phyloP scores from a whole-genome alignment of 345 rosid species.

The Turnera subulata region DNA sequence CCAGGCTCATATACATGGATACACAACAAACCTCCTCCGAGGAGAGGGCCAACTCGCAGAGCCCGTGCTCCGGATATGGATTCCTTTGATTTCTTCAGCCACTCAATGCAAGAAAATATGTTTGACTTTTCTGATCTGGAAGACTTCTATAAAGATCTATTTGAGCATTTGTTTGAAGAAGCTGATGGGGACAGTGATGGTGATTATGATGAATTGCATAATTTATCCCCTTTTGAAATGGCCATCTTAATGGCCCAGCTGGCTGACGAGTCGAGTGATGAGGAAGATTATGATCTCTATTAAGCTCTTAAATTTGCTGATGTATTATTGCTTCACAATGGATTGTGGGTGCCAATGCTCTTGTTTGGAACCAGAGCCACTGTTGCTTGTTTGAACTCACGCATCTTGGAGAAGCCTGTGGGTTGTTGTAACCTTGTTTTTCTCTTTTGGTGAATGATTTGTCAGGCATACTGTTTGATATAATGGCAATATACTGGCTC shows the following conservation, averaged over 20 bases:
- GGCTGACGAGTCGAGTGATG: conserved; percentile 43
- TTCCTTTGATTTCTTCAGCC: conserved; percentile 39
- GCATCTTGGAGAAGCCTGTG: neutral
- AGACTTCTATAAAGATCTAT: conserved; percentile 34
- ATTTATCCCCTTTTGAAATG: conserved; percentile 43
- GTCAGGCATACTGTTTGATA: no score
- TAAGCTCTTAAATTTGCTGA: conserved; percentile 1
- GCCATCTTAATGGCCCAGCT: conserved; percentile 39
- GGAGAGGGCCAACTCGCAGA: conserved; percentile 36
- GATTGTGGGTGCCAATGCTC: neutral
- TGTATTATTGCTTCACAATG: neutral
- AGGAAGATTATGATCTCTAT: conserved; percentile 32
- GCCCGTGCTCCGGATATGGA: conserved; percentile 34
- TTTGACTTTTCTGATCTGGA: conserved; percentile 23
- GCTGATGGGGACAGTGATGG: neutral
- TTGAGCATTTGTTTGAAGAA: conserved; percentile 3
- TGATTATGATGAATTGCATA: conserved; percentile 13
- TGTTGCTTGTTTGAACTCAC: neutral
- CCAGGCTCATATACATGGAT: conserved; percentile 76
- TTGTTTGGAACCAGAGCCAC: neutral
- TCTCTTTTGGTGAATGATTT: no score
- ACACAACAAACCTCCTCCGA: conserved; percentile 63
- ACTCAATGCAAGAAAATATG: conserved; percentile 32
- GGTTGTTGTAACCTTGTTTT: neutral
- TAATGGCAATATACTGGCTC: no score